phyloP scores from a whole-genome alignment of 495 filamentous ascomycete genomes.

The Cudoniella acicularis region DNA sequence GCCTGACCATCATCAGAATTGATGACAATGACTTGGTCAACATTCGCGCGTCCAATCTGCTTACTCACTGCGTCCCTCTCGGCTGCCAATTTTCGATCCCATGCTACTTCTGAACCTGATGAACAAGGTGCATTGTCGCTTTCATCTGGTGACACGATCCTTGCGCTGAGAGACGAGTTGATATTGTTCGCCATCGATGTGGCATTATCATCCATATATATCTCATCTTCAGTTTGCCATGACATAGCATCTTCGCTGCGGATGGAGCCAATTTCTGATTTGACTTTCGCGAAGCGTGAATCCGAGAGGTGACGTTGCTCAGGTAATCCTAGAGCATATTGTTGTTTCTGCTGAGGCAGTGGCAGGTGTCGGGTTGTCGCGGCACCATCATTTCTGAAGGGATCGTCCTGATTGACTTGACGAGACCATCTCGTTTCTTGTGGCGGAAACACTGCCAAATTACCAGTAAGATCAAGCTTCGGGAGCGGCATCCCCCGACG shows the following conservation, averaged over 20 bases:
- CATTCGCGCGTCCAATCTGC: conserved; percentile 13
- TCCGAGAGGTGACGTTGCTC: conserved; percentile 1
- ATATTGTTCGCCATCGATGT: conserved; percentile 1
- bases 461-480: conserved; percentile 10
- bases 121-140: not conserved
- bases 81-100: conserved; percentile 14
- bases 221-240: conserved; percentile 26
- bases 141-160: not conserved
- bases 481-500: conserved; percentile 7
- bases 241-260: conserved; percentile 27
- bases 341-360: conserved; percentile 9
- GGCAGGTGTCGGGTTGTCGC: not conserved
- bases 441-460: conserved; percentile 4
- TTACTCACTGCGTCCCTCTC: conserved; percentile 20
- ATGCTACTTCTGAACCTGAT: not conserved
- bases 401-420: conserved; percentile 19
- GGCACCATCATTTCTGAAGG: conserved; percentile 13
- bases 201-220: not conserved
- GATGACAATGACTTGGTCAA: conserved; percentile 21
- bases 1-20: conserved; percentile 17
- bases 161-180: not conserved
- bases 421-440: not conserved
- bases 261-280: conserved; percentile 4
- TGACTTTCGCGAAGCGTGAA: conserved; percentile 7
- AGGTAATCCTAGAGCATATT: conserved; percentile 18